A percentile compares a stretch with the other conserved stretches of the same genome.
These are phyloP conservation scores for Phaffia tasmanica DNA, from an alignment of 768 basidiomycete species.

Conservation along the genomic window DNA sequence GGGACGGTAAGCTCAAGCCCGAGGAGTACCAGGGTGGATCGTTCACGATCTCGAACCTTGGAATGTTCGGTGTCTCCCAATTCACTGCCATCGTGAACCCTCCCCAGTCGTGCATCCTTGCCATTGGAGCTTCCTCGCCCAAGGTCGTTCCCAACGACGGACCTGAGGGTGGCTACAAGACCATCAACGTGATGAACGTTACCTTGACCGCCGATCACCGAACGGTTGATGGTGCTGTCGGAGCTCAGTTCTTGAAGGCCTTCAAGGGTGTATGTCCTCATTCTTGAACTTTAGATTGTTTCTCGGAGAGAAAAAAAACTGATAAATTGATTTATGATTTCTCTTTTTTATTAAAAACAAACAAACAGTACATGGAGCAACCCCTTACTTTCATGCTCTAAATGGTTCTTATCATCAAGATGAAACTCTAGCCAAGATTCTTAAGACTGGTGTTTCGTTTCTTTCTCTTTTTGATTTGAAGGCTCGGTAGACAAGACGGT, in stretches of 20 bases:
- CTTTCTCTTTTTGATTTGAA: no score
- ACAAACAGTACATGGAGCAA: constrained; percentile 68
- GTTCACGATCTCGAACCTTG: constrained; percentile 97
- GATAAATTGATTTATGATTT: no score
- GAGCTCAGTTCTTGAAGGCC: constrained; percentile 78
- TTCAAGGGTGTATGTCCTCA: constrained; percentile 56
- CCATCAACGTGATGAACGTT: constrained; percentile 81
- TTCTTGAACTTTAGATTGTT: no score
- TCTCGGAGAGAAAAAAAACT: no score
- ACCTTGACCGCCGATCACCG: constrained; percentile 92
- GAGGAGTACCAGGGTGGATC: constrained; percentile 95
- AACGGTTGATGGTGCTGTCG: constrained; percentile 91
- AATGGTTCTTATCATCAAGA: neutral
- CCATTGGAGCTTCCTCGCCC: constrained; percentile 77
- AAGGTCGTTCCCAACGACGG: constrained; percentile 75
- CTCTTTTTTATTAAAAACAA: no score
- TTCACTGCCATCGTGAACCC: constrained; percentile 99
- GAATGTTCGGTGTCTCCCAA: constrained; percentile 90
- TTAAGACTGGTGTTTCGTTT: no score
- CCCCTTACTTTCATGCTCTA: constrained; percentile 92
- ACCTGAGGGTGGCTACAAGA: constrained; percentile 81
- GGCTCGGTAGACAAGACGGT: no score
- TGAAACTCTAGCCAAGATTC: no score
- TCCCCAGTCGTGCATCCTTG: constrained; percentile 95
- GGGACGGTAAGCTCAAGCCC: constrained; percentile 90